phyloP scores from a whole-genome alignment of 345 rosid species.

The Rhizophora apiculata region DNA sequence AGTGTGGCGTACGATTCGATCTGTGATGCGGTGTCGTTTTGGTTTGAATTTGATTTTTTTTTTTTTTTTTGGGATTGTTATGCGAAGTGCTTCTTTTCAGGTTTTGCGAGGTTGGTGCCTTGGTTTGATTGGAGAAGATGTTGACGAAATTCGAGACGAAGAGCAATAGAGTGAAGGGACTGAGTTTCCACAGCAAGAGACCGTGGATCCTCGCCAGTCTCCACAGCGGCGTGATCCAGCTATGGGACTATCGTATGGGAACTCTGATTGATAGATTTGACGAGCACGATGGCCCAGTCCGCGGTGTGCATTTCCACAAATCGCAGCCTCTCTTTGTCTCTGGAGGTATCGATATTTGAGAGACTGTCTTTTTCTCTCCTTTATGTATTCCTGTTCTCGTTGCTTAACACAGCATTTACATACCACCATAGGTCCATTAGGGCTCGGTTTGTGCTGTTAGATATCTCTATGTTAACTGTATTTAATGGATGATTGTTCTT shows the following conservation, averaged over 20 bases:
- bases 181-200: conserved; percentile 89
- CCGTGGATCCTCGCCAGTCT: conserved; percentile 99
- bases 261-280: conserved; percentile 91
- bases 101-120: conserved; percentile 1
- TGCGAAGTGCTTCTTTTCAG: background rate
- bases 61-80: background rate
- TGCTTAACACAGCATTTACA: background rate
- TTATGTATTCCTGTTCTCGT: background rate
- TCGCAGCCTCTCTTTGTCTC: conserved; percentile 94
- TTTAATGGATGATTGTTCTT: too few species aligned
- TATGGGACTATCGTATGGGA: conserved; percentile 99
- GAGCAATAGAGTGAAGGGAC: conserved; percentile 96
- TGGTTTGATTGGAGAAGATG: conserved; percentile 41
- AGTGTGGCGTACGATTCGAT: background rate
- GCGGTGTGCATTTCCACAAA: conserved; percentile 92
- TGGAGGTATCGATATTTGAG: conserved; percentile 50
- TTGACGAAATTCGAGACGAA: conserved; percentile 97
- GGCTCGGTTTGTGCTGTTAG: too few species aligned
- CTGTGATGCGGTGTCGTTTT: too few species aligned
- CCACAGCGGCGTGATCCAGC: conserved; percentile 98
- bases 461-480: too few species aligned
- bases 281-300: conserved; percentile 98
- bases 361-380: background rate
- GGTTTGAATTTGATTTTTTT: background rate
- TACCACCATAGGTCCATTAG: too few species aligned